A percentile compares a stretch with the other conserved stretches of the same genome.
phyloP scores from a whole-genome alignment of 2,329 filamentous ascomycete species.

The Gremmenia infestans region DNA sequence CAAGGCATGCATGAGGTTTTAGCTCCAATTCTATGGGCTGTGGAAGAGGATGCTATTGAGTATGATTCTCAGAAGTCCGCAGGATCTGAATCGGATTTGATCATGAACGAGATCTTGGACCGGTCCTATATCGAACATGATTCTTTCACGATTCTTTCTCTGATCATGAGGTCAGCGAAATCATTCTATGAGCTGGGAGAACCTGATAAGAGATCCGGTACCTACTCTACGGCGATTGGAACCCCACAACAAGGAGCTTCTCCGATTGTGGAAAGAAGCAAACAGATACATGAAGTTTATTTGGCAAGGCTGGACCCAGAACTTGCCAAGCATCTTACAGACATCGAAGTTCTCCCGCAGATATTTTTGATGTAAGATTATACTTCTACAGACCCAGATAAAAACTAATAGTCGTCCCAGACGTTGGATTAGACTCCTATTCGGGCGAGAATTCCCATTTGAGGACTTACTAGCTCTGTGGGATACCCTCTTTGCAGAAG shows the following conservation, averaged over 20 bases:
- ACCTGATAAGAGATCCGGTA: slow-evolving; percentile 38
- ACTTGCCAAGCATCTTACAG: slow-evolving; percentile 71
- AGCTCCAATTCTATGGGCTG: slow-evolving; percentile 79
- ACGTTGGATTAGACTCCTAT: slow-evolving; percentile 89
- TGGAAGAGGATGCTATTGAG: slow-evolving; percentile 76
- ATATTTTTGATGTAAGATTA: slow-evolving; percentile 81
- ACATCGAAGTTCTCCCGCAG: slow-evolving; percentile 88
- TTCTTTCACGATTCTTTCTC: slow-evolving; percentile 77
- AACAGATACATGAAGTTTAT: slow-evolving; percentile 78
- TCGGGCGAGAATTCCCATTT: slow-evolving; percentile 90
- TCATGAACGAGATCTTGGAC: slow-evolving; percentile 63
- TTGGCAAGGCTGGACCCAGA: slow-evolving; percentile 78
- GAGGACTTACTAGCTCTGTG: slow-evolving; percentile 78
- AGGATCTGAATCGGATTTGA: slow-evolving; percentile 12
- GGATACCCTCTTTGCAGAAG: slow-evolving; percentile 87
- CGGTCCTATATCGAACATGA: slow-evolving; percentile 79
- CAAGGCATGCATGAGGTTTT: slow-evolving; percentile 98
- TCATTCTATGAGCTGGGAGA: slow-evolving; percentile 69
- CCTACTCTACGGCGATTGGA: slow-evolving; percentile 7
- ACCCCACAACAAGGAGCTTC: slow-evolving; percentile 41
- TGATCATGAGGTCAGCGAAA: slow-evolving; percentile 83
- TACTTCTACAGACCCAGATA: background rate
- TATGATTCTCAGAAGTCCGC: slow-evolving; percentile 31
- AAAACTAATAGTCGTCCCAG: slow-evolving; percentile 15
- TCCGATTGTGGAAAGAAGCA: slow-evolving; percentile 80